These are phyloP conservation scores for Steccherinum ochraceum DNA, from an alignment of 768 basidiomycete species.

Conservation along the genomic window DNA sequence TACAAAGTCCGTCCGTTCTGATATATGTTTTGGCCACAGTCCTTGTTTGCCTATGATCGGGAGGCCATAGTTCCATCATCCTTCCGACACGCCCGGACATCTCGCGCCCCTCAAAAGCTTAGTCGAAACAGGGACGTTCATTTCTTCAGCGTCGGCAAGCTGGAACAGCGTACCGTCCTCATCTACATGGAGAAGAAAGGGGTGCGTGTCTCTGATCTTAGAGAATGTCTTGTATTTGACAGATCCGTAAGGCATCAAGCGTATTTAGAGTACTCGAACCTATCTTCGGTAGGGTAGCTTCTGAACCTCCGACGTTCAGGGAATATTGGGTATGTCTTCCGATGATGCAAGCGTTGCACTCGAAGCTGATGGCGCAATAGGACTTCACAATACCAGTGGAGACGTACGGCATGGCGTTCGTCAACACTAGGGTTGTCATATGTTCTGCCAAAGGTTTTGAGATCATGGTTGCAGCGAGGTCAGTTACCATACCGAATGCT, in stretches of 20 bases:
- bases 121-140: conserved; percentile 89
- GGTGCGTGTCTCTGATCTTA: conserved; percentile 33
- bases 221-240: conserved; percentile 11
- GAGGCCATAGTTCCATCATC: conserved; percentile 93
- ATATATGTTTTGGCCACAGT: conserved; percentile 31
- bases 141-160: conserved; percentile 90
- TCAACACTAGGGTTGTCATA: conserved; percentile 90
- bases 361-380: too few species aligned
- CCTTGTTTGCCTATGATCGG: conserved; percentile 89
- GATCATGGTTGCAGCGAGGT: conserved; percentile 96
- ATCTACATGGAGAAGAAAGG: conserved; percentile 97
- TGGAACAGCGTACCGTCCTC: conserved; percentile 83
- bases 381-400: conserved; percentile 93
- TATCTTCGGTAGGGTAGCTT: conserved; percentile 80
- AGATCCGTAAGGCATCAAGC: conserved; percentile 56
- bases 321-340: conserved; percentile 32
- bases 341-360: conserved; percentile 34
- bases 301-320: conserved; percentile 37
- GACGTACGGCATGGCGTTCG: conserved; percentile 84
- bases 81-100: conserved; percentile 55
- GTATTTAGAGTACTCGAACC: conserved; percentile 96
- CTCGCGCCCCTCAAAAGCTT: conserved; percentile 83
- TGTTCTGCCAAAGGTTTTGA: conserved; percentile 93
- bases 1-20: neutral
- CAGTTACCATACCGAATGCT: conserved; percentile 24